Base-by-base conservation (phyloP, 2,329 filamentous ascomycete species). In the Alternaria incomplexa region DNA sequence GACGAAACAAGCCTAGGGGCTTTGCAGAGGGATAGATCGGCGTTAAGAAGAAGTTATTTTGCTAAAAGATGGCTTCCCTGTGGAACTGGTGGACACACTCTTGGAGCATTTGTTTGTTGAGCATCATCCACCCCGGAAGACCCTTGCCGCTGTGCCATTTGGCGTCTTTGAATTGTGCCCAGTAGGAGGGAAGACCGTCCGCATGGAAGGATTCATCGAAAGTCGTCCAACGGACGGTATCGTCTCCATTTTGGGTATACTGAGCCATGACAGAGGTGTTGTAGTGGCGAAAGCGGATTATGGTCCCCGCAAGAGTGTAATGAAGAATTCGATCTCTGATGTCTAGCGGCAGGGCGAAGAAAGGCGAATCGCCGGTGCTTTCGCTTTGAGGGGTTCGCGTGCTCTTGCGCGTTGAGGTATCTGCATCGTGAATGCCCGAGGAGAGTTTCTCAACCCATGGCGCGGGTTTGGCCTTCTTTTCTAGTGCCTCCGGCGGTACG, bases 241-340 rank as follows among this genome's bases (percentile, higher is more conserved):
- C 46, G 26, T 28, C 11, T n/a, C 46, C 25, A 17, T 13, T 48
- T 11, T 15, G 11, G 25, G 25, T n/a, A 51, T 62, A 60, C 56
- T 51, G 51, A 48, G 17, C 51, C 44, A 46, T 43, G 36, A 40
- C 32, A 58, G 60, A 46, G 57, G 48, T 57, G 36, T 32, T 25
- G 25, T 22, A 58, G 47, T 51, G 52, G 47, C 40, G 22, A 28
- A 48, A 48, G 13, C 46, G 46, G n/a, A 48, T 26, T n/a, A n/a
- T n/a, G 13, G 26, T 11, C 15, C 46, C 25, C 46, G n/a, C 11
- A 7, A 48, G 46, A 17, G 46, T 26, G 46, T 48, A 20, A 26
- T 28, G 46, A 28, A 28, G 25, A 17, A 48, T 48, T 10, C 15
- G 46, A 2, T 17, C 46, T 48, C 46, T 48, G 46, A 48, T 28